phyloP scores from a whole-genome alignment of 75 land plant genomes.

The Selaginella tamariscina region DNA sequence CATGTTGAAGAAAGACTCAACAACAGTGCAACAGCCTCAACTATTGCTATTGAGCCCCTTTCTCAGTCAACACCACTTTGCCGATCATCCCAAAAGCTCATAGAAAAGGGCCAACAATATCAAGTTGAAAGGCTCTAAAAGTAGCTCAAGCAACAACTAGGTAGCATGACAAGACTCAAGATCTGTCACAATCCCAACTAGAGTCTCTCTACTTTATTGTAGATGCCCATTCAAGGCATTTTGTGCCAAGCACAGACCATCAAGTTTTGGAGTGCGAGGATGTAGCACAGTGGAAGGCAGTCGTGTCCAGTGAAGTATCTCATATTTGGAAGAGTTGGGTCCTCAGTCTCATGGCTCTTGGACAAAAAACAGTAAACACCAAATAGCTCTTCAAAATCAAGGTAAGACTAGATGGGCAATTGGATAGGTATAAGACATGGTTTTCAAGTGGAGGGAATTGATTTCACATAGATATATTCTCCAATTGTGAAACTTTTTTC shows the following conservation, averaged over 20 bases:
- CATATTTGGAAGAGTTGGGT: neutral
- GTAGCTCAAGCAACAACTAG: neutral
- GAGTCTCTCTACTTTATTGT: neutral
- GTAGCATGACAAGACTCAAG: no score
- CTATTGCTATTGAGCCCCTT: no score
- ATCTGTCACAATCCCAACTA: neutral
- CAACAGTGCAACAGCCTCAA: no score
- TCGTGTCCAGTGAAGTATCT: neutral
- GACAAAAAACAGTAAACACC: neutral
- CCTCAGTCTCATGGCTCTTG: neutral
- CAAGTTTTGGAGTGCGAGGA: neutral
- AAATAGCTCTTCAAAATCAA: neutral
- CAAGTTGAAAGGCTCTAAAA: neutral
- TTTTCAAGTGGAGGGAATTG: neutral
- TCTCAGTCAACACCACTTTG: no score
- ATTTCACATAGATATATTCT: neutral
- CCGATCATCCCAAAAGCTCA: no score
- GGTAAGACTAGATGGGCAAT: neutral
- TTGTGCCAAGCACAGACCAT: no score
- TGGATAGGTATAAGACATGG: neutral
- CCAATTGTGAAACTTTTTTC: neutral
- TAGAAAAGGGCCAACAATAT: neutral
- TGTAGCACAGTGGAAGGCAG: slow-evolving; percentile 4
- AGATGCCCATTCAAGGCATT: neutral
- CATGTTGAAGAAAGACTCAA: no score